Base-by-base conservation (phyloP, 108 stramenopile species). In the Poteriospumella lacustris region DNA sequence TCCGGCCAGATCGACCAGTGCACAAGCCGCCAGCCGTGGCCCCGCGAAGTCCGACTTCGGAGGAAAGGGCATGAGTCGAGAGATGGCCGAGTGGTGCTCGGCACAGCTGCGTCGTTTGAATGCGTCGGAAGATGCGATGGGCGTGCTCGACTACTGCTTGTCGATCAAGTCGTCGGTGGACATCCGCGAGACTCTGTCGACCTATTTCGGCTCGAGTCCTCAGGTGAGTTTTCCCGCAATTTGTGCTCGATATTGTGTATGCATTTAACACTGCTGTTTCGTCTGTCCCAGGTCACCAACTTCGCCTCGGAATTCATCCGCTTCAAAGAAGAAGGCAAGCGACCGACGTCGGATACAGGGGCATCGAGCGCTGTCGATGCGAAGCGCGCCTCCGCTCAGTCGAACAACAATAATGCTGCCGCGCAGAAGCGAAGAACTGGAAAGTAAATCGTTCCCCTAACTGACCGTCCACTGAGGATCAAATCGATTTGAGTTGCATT, bases 221-320 rank as follows among this genome's bases (percentile, higher is more conserved):
- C 60, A 64, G 60, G 60, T 64, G 9, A 64, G 24, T 64, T 64
- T 64, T 64, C 24, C 24, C 24, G 52, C 52, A 19, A 56, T 56
- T 15, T 56, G 15, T 56, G 52, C 19, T 56, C 24, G 24, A 19
- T 56, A 56, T 56, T 56, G 24, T 56, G 15, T 19, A 19, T 56
- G 52, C 24, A 19, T 19, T 56, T 56, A 56, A 19, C 24, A 56
- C 24, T 56, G n/a, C n/a, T n/a, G n/a, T n/a, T n/a, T 3, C 28
- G 15, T 12, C 28, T 64, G 28, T 12, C 9, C 3, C 31, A 64
- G 60, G 60, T 64, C 31, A 64, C 60, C 36, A 64, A 64, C 36
- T 64, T 64, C 60, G 60, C 60, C 28, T 34, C 60, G 15, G 60
- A 64, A 5, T 64, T 64, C 60, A 64, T 64, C 24, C 28, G 36